Percentiles rank a stretch among this genome's conserved stretches.
phyloP scores from a whole-genome alignment of 768 basidiomycete genomes.

The Kwoniella europaea region DNA sequence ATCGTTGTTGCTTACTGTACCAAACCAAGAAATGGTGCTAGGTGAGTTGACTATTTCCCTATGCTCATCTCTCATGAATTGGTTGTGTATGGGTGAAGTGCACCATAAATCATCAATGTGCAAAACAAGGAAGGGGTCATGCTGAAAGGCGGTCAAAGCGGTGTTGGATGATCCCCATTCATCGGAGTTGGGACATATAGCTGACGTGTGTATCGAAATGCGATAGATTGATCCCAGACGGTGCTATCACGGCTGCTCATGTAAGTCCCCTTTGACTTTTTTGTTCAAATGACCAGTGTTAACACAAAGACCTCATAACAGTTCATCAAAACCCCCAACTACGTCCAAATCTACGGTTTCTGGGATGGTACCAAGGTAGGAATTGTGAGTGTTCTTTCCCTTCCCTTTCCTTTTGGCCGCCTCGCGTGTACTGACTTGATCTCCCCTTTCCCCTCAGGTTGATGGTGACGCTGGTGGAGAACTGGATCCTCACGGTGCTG shows the following conservation, averaged over 20 bases:
- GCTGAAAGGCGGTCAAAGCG: not conserved
- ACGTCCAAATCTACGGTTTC: constrained; percentile 63
- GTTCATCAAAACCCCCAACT: constrained; percentile 61
- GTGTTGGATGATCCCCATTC: not conserved
- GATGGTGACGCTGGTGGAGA: constrained; percentile 60
- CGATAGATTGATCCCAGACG: constrained; percentile 59
- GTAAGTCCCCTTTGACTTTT: constrained; percentile 23
- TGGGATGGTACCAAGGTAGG: constrained; percentile 61
- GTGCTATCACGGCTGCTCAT: constrained; percentile 56
- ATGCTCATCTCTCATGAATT: not conserved
- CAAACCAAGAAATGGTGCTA: constrained; percentile 60
- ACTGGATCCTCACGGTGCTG: constrained; percentile 61
- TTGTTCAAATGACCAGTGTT: not conserved
- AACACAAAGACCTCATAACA: constrained; percentile 22
- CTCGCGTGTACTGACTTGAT: not conserved
- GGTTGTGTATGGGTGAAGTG: too few relatives aligned
- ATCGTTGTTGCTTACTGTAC: constrained; percentile 60
- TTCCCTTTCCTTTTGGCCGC: not conserved
- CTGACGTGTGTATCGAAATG: not conserved
- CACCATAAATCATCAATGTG: too few relatives aligned
- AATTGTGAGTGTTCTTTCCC: constrained; percentile 49
- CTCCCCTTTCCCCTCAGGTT: constrained; percentile 28
- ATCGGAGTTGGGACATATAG: not conserved
- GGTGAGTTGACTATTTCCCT: constrained; percentile 31
- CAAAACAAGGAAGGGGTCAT: not conserved